A percentile compares a stretch with the other conserved stretches of the same genome.
Evolutionary conservation across 495 filamentous ascomycete genomes (phyloP).

Genomic region (Cercophora scortea): DNA sequence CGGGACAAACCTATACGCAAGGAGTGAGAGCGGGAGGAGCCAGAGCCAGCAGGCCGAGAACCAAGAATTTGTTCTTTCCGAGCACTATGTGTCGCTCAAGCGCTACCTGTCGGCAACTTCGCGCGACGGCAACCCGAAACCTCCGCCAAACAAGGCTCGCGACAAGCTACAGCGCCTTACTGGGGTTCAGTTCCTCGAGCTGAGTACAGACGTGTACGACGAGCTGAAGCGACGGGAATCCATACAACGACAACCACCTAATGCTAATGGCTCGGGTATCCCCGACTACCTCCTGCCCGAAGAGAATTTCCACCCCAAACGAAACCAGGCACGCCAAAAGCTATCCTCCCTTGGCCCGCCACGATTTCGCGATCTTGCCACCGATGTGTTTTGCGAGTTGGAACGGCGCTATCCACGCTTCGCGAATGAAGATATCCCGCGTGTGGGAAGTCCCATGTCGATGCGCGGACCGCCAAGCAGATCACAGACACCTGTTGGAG

Average conservation of each 20-base stretch:
- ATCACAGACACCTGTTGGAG: constrained; percentile 49
- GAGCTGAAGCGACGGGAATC: constrained; percentile 82
- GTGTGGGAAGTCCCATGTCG: constrained; percentile 61
- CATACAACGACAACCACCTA: constrained; percentile 41
- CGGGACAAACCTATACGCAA: constrained; percentile 59
- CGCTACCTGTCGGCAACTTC: constrained; percentile 64
- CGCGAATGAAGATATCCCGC: constrained; percentile 53
- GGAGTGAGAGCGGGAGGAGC: constrained; percentile 52
- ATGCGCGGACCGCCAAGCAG: constrained; percentile 46
- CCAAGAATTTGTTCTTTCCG: constrained; percentile 48
- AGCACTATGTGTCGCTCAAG: constrained; percentile 77
- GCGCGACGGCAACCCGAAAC: constrained; percentile 64
- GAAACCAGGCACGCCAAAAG: constrained; percentile 92
- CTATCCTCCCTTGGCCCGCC: constrained; percentile 77
- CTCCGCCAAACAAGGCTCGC: constrained; percentile 74
- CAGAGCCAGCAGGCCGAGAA: constrained; percentile 39
- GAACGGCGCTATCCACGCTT: constrained; percentile 87
- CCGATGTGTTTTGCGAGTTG: constrained; percentile 90
- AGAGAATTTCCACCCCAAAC: constrained; percentile 86
- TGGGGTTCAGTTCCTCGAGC: constrained; percentile 87
- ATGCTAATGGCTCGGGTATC: constrained; percentile 26
- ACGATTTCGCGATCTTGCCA: constrained; percentile 83
- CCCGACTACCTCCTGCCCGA: constrained; percentile 69
- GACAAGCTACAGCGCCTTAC: constrained; percentile 90
- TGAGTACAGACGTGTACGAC: constrained; percentile 96